Percentiles rank a stretch among this genome's conserved stretches.
Evolutionary conservation across 495 filamentous ascomycete species (phyloP).

Genomic region (Monascus purpureus): DNA sequence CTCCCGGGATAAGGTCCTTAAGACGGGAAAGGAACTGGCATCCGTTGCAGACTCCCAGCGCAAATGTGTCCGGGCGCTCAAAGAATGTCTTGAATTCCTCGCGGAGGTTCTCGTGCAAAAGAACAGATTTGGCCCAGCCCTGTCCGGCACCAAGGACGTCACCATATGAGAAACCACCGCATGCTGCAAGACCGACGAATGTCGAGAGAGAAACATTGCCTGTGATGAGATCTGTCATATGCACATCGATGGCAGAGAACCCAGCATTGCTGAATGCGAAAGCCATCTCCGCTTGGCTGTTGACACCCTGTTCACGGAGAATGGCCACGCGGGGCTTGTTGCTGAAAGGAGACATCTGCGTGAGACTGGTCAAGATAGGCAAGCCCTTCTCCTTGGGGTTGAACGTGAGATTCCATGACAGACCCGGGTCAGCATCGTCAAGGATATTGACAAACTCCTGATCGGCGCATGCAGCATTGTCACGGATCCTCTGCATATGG

Average conservation of each 20-base stretch:
- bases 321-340: constrained; percentile 81
- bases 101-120: constrained; percentile 65
- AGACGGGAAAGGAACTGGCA: constrained; percentile 88
- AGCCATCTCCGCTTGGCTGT: constrained; percentile 93
- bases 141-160: constrained; percentile 90
- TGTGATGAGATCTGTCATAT: constrained; percentile 89
- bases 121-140: constrained; percentile 92
- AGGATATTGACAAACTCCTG: constrained; percentile 64
- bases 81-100: constrained; percentile 77
- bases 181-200: constrained; percentile 82
- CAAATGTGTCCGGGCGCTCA: constrained; percentile 76
- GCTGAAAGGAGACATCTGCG: constrained; percentile 45
- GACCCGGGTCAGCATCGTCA: constrained; percentile 67
- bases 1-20: constrained; percentile 73
- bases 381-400: constrained; percentile 64
- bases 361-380: constrained; percentile 51
- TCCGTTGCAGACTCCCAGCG: constrained; percentile 92
- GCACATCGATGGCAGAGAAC: constrained; percentile 83
- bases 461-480: constrained; percentile 80
- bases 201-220: constrained; percentile 59
- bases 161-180: constrained; percentile 94
- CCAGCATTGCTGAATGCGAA: constrained; percentile 89
- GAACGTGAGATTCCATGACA: constrained; percentile 75
- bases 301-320: constrained; percentile 87
- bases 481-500: constrained; percentile 79